phyloP scores from a whole-genome alignment of 2,329 filamentous ascomycete species.

The Fusarium redolens region DNA sequence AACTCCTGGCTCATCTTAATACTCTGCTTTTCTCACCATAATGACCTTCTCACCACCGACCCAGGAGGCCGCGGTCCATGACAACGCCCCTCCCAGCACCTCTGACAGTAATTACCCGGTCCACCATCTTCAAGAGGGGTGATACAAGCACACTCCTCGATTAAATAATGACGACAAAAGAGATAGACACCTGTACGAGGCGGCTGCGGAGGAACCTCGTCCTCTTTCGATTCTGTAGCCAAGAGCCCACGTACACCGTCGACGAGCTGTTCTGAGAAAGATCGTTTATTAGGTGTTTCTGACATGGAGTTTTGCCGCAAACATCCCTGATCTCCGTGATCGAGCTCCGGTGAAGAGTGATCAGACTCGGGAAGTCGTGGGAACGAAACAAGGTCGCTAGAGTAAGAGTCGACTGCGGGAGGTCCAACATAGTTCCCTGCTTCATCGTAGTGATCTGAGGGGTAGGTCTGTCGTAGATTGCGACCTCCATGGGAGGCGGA shows the following conservation, averaged over 20 bases:
- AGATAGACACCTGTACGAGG: constrained; percentile 30
- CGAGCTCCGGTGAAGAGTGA: constrained; percentile 3
- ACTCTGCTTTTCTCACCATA: constrained; percentile 24
- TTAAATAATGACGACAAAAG: constrained; percentile 37
- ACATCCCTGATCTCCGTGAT: not conserved
- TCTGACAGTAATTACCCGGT: constrained; percentile 39
- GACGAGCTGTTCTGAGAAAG: constrained; percentile 23
- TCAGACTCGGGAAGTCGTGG: constrained; percentile 25
- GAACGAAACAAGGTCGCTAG: constrained; percentile 19
- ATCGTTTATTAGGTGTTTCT: not conserved
- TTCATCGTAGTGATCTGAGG: constrained; percentile 28
- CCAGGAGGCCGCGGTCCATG: constrained; percentile 24
- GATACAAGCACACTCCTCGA: constrained; percentile 31
- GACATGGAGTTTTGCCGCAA: not conserved
- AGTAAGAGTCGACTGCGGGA: not conserved
- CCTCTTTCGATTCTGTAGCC: constrained; percentile 7
- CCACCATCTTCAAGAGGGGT: constrained; percentile 14
- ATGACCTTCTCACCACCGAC: constrained; percentile 14
- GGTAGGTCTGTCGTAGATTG: constrained; percentile 22
- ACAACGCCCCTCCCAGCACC: constrained; percentile 40
- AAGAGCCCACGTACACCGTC: constrained; percentile 26
- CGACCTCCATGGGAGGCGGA: constrained; percentile 14
- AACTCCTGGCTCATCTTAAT: not conserved
- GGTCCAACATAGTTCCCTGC: constrained; percentile 28
- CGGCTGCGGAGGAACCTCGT: constrained; percentile 20